These are phyloP conservation scores for Capsicum chinense DNA, from an alignment of 257 asterid genomes.

Conservation along the genomic window DNA sequence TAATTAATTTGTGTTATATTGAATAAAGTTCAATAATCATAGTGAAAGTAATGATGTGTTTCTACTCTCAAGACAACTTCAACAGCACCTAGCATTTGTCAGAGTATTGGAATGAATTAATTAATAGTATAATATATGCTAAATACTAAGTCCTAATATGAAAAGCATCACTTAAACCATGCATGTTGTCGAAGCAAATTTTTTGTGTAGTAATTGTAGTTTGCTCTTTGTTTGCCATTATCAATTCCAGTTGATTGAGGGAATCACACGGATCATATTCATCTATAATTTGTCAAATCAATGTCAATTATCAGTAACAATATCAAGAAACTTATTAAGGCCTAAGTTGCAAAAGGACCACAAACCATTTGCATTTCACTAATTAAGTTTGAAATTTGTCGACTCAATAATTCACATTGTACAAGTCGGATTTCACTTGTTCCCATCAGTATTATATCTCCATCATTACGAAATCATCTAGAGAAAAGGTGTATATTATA, in stretches of 20 bases:
- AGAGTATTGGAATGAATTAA: too few relatives aligned
- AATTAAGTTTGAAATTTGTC: slow-evolving; percentile 15
- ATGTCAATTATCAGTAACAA: background rate
- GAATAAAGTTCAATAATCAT: too few relatives aligned
- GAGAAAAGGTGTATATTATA: background rate
- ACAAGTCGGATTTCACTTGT: background rate
- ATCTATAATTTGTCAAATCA: background rate
- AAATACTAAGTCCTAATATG: background rate
- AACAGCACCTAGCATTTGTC: too few relatives aligned
- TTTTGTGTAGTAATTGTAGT: background rate
- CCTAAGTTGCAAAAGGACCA: slow-evolving; percentile 24
- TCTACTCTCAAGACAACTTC: too few relatives aligned
- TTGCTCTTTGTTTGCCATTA: background rate
- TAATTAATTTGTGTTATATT: too few relatives aligned
- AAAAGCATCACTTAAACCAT: background rate
- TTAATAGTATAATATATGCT: background rate
- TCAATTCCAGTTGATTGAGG: background rate
- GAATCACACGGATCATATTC: background rate
- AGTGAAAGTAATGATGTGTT: too few relatives aligned
- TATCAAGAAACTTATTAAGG: background rate
- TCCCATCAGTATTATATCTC: background rate
- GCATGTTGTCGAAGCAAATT: background rate
- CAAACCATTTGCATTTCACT: slow-evolving; percentile 4
- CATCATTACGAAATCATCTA: background rate
- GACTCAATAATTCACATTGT: background rate